Conservation (phyloP, 2,329 filamentous ascomycete species). For the Cladosporium sp. region DNA sequence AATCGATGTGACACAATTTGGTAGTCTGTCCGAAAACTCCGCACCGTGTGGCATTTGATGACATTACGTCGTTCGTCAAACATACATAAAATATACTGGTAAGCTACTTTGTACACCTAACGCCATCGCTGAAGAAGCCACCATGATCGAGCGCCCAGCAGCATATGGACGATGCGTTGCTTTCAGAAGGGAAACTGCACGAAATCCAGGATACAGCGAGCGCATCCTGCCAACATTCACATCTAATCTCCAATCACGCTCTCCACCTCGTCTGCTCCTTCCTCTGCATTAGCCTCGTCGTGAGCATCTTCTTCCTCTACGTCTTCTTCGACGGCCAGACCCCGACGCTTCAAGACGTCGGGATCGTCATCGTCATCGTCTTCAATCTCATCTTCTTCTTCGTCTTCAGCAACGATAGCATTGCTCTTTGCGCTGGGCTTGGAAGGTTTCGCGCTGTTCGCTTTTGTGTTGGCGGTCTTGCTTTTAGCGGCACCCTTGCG, state of each 20-base stretch:
- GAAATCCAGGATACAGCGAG: not conserved
- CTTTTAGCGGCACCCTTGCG: constrained; percentile 34
- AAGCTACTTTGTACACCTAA: constrained; percentile 2
- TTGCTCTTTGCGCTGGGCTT: constrained; percentile 41
- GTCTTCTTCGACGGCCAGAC: constrained; percentile 25
- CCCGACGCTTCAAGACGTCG: constrained; percentile 20
- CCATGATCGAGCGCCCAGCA: too few species aligned
- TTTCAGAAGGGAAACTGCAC: not conserved
- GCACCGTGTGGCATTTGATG: not conserved
- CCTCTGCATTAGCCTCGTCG: constrained; percentile 52
- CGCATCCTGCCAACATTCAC: not conserved
- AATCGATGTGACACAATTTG: not conserved
- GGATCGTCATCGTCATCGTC: constrained; percentile 36
- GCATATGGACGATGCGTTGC: not conserved
- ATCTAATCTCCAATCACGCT: constrained; percentile 37
- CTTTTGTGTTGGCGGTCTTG: constrained; percentile 27
- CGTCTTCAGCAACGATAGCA: constrained; percentile 39
- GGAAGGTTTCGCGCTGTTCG: constrained; percentile 26
- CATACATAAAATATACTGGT: not conserved
- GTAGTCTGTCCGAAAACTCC: too few species aligned
- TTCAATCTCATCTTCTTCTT: constrained; percentile 33
- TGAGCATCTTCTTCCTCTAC: constrained; percentile 10
- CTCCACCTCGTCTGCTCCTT: constrained; percentile 38
- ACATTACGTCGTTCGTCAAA: not conserved
- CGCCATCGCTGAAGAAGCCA: not conserved